Evolutionary conservation across 208 protist genomes (phyloP), one percentile per base, ranked within the genome.

Genomic region (Trypanosoma melophagium): DNA sequence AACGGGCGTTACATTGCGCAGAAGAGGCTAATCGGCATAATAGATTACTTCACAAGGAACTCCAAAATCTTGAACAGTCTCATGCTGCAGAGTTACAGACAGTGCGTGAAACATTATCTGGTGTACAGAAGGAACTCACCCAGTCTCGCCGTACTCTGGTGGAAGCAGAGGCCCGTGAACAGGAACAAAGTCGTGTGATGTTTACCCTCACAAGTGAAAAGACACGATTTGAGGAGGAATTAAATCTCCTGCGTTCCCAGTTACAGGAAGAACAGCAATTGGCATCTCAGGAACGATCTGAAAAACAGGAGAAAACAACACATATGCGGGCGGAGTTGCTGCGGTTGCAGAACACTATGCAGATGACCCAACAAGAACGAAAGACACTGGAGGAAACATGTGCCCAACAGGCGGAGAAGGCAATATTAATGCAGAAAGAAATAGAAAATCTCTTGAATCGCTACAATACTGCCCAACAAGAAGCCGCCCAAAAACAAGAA

Each of bases 41-140:
- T 76, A 80, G 82, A 31, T 53, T 66, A 49, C 73, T 90, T 12
- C 74, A 86, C 63, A 68, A 66, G 53, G 75, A 87, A 68, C 73
- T 87, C 42, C 60, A 73, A 24, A 25, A 24, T 13, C 66, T 49
- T 40, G 40, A 68, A 13, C 56, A 69, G 35, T 70, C 74, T 45
- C 74, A 82, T 45, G 77, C 87, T 44, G 75, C 61, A 55, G 71
- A 81, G 60, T 74, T 88, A 47, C 64, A 71, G 1, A 55, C 55
- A n/a, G 28, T 60, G 25, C 58, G 65, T 16, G 13, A 49, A 51
- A 77, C 72, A 25, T 76, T 89, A 35, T 69, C 67, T 31, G 73
- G 62, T 35, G 81, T 76, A 24, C 76, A 81, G 75, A 71, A 77
- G 71, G 87, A 93, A 62, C 66, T 88, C 21, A 45, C 60, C 25